phyloP scores from a whole-genome alignment of 306 rosid genomes.

The Citrullus colocynthis region DNA sequence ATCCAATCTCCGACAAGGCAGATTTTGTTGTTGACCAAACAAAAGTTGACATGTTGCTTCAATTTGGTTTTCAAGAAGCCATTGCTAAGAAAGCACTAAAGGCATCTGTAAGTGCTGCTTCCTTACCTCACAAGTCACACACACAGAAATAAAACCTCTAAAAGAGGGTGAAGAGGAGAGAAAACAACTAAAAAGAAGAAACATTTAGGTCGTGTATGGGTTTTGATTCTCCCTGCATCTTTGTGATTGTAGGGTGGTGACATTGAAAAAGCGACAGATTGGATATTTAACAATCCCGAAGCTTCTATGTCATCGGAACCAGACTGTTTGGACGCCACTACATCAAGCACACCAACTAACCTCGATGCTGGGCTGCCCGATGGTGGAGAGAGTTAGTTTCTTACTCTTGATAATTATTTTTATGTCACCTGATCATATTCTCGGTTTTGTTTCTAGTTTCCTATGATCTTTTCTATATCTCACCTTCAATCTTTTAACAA shows the following conservation, averaged over 20 bases:
- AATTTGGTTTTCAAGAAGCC: conserved; percentile 90
- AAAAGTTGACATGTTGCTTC: conserved; percentile 61
- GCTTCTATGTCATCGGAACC: conserved; percentile 41
- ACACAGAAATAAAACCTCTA: background rate
- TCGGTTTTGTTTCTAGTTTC: background rate
- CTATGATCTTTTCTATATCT: background rate
- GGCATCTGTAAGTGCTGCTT: conserved; percentile 48
- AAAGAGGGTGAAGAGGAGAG: background rate
- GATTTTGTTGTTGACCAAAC: conserved; percentile 54
- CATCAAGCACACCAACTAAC: conserved; percentile 33
- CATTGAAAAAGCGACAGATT: conserved; percentile 96
- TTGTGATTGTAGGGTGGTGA: conserved; percentile 51
- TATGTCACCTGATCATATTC: background rate
- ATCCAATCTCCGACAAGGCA: conserved; percentile 47
- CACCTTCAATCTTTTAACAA: background rate
- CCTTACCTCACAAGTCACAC: background rate
- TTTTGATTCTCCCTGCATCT: background rate
- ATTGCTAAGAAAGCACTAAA: conserved; percentile 64
- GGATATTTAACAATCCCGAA: conserved; percentile 86
- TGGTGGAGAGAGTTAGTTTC: conserved; percentile 91
- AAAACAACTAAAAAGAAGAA: background rate
- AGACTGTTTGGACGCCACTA: conserved; percentile 41
- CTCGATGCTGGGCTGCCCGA: conserved; percentile 47
- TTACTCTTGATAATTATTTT: background rate
- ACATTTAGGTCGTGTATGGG: background rate